These are phyloP conservation scores for Pyrenochaeta sp. DNA, from an alignment of 2,329 filamentous ascomycete genomes.

Conservation along the genomic window DNA sequence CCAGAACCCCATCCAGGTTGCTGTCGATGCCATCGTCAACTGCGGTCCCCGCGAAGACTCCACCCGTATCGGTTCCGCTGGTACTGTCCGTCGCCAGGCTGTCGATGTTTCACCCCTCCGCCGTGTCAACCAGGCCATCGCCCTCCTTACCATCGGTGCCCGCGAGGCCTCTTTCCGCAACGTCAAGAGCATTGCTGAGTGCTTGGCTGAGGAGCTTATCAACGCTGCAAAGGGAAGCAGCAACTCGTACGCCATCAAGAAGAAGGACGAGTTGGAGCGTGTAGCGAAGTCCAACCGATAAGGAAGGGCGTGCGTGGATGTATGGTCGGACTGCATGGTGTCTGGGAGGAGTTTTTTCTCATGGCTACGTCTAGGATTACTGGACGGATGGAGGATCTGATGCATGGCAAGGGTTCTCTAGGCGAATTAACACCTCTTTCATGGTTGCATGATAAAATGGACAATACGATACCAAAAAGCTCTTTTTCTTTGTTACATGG, in stretches of 20 bases:
- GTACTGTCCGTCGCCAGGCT: conserved; percentile 99
- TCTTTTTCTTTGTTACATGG: conserved; percentile 7
- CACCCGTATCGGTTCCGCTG: conserved; percentile 98
- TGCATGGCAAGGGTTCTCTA: conserved; percentile 49
- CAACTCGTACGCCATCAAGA: conserved; percentile 99
- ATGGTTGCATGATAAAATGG: conserved; percentile 53
- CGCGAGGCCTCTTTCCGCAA: conserved; percentile 99
- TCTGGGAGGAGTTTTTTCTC: conserved; percentile 47
- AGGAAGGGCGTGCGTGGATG: conserved; percentile 56
- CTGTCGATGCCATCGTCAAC: conserved; percentile 99
- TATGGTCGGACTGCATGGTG: conserved; percentile 36
- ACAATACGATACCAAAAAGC: conserved; percentile 30
- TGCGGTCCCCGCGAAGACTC: conserved; percentile 99
- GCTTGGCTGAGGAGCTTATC: conserved; percentile 99
- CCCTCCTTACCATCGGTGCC: conserved; percentile 98
- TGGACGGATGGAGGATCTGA: conserved; percentile 45
- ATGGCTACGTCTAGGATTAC: conserved; percentile 42
- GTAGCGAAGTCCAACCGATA: conserved; percentile 99
- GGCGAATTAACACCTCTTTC: conserved; percentile 50
- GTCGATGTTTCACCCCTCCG: conserved; percentile 99
- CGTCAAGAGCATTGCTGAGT: conserved; percentile 99
- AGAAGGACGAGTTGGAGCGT: conserved; percentile 99
- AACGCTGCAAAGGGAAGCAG: conserved; percentile 99
- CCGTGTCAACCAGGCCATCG: conserved; percentile 99
- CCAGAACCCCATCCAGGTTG: conserved; percentile 99